A percentile compares a stretch with the other conserved stretches of the same genome.
Conservation (phyloP, 768 basidiomycete genomes). For the Pholiota conissans region DNA sequence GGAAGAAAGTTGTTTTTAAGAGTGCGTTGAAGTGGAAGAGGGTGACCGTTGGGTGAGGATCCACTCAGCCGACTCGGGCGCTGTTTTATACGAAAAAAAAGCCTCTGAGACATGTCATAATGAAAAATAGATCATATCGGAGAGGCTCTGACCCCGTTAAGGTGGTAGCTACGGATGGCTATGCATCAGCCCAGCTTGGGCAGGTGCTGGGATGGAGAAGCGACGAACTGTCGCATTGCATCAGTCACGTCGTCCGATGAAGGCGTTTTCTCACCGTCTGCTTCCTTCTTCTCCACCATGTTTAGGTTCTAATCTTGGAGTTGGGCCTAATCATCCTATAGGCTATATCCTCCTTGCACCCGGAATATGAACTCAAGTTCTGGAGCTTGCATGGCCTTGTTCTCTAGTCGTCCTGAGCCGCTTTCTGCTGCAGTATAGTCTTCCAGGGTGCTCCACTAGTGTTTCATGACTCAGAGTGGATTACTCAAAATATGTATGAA, state of each 20-base stretch:
- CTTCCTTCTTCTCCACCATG: background rate
- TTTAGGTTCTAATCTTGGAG: background rate
- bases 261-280: background rate
- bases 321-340: background rate
- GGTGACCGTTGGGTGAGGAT: slow-evolving; percentile 23
- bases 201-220: slow-evolving; percentile 1
- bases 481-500: no score
- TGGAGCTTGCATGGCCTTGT: background rate
- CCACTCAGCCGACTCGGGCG: background rate
- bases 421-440: background rate
- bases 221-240: background rate
- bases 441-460: no score
- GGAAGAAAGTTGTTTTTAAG: background rate
- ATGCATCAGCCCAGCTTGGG: slow-evolving; percentile 3
- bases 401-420: background rate
- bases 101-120: slow-evolving; percentile 1
- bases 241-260: background rate
- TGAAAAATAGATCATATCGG: slow-evolving; percentile 7
- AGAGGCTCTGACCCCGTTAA: background rate
- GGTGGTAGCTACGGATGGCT: slow-evolving; percentile 13
- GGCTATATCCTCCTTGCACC: background rate
- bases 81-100: slow-evolving; percentile 21
- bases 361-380: background rate
- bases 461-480: no score
- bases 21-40: slow-evolving; percentile 4